Conservation (phyloP, 2,329 filamentous ascomycete genomes). For the Fulvia fulva region DNA sequence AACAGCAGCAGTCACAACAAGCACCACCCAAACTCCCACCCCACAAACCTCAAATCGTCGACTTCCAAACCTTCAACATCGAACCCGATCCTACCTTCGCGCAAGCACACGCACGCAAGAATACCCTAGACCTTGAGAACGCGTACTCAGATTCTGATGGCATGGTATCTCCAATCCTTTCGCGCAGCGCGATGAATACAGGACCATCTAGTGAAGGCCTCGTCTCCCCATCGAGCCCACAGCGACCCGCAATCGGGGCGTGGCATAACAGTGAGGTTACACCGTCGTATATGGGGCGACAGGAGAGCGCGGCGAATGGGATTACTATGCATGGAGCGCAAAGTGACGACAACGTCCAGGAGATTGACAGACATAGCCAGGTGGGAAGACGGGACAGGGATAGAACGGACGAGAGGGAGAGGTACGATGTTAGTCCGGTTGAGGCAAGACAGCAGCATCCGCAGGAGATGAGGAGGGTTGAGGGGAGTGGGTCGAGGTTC, state of each 20-base stretch:
- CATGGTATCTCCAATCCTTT: conserved; percentile 16
- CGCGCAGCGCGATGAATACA: background rate
- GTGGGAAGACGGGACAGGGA: conserved; percentile 2
- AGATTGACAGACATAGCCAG: conserved; percentile 8
- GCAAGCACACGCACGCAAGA: conserved; percentile 9
- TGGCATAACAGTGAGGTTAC: conserved; percentile 34
- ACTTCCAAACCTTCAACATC: conserved; percentile 22
- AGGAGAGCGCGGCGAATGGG: conserved; percentile 42
- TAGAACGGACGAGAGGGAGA: conserved; percentile 10
- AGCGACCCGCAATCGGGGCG: conserved; percentile 23
- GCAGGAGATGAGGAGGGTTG: too few relatives aligned
- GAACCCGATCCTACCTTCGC: conserved; percentile 20
- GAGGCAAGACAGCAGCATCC: conserved; percentile 9
- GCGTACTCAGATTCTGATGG: conserved; percentile 18
- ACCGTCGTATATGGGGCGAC: conserved; percentile 42
- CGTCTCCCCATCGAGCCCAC: conserved; percentile 12
- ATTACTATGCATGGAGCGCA: conserved; percentile 45
- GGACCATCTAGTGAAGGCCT: conserved; percentile 3
- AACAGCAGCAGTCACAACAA: background rate
- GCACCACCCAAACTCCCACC: background rate
- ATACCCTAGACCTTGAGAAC: conserved; percentile 26
- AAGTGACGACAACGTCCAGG: conserved; percentile 12
- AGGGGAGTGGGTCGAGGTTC: background rate
- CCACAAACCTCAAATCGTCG: conserved; percentile 11
- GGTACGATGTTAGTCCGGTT: conserved; percentile 18